Evolutionary conservation across 306 rosid genomes (phyloP).

Genomic region (Hippophae rhamnoides): DNA sequence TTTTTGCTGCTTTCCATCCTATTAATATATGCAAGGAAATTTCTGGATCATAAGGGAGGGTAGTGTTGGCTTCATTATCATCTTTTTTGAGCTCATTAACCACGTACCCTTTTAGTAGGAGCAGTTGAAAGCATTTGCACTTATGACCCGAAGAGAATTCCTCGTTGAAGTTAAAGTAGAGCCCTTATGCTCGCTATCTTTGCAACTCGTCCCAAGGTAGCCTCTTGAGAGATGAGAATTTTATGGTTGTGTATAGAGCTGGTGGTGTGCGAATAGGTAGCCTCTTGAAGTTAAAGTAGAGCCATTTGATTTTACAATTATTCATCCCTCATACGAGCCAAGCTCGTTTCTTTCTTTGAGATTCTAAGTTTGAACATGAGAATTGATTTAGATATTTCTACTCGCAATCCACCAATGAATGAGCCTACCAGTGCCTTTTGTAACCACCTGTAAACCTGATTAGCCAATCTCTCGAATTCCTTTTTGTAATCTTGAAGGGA

Average conservation of each 20-base stretch:
- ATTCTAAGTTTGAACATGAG: background rate
- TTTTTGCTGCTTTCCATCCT: background rate
- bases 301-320: background rate
- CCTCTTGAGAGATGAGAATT: background rate
- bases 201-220: background rate
- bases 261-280: background rate
- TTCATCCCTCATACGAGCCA: background rate
- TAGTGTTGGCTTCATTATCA: background rate
- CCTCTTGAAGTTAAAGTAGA: rapidly evolving
- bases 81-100: background rate
- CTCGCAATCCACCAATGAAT: too few relatives aligned
- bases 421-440: too few relatives aligned
- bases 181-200: background rate
- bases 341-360: background rate
- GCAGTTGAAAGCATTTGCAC: background rate
- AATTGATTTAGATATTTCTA: too few relatives aligned
- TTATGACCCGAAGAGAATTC: background rate
- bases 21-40: background rate
- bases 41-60: background rate
- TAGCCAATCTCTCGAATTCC: too few relatives aligned
- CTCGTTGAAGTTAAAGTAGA: background rate
- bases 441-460: too few relatives aligned
- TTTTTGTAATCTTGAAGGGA: too few relatives aligned
- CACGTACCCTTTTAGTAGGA: background rate
- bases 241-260: background rate